Percentiles rank a stretch among this genome's conserved stretches.
Evolutionary conservation across 345 rosid species (phyloP).

Genomic region (Brassica incana): DNA sequence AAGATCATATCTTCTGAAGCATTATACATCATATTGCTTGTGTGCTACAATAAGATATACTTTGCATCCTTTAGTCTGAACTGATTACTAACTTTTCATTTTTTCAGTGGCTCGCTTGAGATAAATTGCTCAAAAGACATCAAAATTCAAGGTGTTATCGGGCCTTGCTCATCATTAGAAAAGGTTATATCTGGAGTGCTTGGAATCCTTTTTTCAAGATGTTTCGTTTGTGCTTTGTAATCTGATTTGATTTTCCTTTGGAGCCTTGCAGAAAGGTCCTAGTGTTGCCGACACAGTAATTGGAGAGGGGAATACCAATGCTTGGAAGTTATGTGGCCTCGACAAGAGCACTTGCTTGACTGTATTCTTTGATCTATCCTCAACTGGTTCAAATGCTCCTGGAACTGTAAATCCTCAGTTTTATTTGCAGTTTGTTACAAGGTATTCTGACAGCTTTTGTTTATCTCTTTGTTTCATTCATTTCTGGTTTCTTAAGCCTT

Average conservation of each 20-base stretch:
- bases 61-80: conserved; percentile 3
- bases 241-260: conserved; percentile 19
- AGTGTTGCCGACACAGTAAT: conserved; percentile 75
- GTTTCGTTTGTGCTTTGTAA: background rate
- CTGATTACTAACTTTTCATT: conserved; percentile 23
- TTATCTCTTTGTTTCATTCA: background rate
- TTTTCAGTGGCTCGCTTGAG: conserved; percentile 83
- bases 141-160: conserved; percentile 88
- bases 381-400: conserved; percentile 59
- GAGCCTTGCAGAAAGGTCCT: conserved; percentile 89
- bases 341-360: conserved; percentile 94
- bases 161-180: conserved; percentile 95
- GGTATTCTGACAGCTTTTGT: conserved; percentile 38
- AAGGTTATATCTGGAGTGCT: conserved; percentile 56
- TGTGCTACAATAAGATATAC: conserved; percentile 6
- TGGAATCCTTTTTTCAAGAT: conserved; percentile 20
- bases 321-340: conserved; percentile 93
- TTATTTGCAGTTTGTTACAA: conserved; percentile 88
- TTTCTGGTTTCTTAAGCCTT: background rate
- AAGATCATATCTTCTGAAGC: conserved; percentile 16
- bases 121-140: conserved; percentile 91
- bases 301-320: conserved; percentile 88
- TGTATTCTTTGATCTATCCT: conserved; percentile 88
- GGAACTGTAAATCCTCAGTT: conserved; percentile 75
- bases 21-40: conserved; percentile 5